Evolutionary conservation across 2,329 filamentous ascomycete species (phyloP).

Genomic region (Colletotrichum cuscutae): DNA sequence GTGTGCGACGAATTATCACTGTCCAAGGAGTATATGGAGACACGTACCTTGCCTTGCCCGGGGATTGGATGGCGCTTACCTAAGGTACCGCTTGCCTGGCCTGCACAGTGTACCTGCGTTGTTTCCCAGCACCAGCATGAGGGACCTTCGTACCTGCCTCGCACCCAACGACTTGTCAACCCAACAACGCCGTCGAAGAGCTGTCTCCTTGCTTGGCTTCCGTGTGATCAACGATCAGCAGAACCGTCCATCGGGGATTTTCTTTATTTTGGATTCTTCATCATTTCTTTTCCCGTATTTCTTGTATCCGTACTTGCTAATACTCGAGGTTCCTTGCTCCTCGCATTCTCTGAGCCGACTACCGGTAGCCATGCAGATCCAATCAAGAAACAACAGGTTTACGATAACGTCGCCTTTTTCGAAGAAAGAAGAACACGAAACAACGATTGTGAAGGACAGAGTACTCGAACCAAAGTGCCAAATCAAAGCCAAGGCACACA

Average conservation of each 20-base stretch:
- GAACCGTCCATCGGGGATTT: conserved; percentile 18
- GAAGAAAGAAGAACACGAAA: not conserved
- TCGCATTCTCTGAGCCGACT: not conserved
- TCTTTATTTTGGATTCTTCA: conserved; percentile 8
- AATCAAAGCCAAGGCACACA: conserved; percentile 12
- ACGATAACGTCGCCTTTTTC: not conserved
- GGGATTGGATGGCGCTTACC: not conserved
- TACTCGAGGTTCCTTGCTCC: not conserved
- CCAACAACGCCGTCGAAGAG: conserved; percentile 30
- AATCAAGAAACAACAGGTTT: not conserved
- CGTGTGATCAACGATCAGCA: conserved; percentile 31
- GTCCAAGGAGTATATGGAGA: not conserved
- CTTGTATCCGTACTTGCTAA: not conserved
- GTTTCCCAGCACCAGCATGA: conserved; percentile 17
- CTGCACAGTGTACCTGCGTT: conserved; percentile 15
- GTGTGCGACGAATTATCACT: not conserved
- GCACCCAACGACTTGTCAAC: conserved; percentile 8
- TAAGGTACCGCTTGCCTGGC: too few relatives aligned
- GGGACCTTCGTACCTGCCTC: not conserved
- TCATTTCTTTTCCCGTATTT: conserved; percentile 9
- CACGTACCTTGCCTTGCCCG: not conserved
- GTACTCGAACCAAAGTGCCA: not conserved
- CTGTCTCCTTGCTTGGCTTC: conserved; percentile 21
- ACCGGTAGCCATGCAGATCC: not conserved
- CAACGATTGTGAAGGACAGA: not conserved